These are phyloP conservation scores for Lepiota venenata DNA, from an alignment of 768 basidiomycete species.

Conservation along the genomic window DNA sequence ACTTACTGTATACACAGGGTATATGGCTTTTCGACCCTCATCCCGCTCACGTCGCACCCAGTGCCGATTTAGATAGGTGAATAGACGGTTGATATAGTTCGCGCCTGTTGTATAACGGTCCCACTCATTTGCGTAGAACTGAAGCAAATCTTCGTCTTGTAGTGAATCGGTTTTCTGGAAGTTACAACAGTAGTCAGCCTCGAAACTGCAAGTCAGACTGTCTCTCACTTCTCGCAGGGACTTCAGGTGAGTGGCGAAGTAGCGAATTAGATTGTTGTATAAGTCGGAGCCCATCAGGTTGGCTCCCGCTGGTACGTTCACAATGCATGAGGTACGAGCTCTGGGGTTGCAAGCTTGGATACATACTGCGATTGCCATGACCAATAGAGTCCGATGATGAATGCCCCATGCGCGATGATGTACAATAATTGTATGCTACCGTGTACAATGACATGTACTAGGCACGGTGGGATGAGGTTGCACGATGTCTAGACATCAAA, in stretches of 20 bases:
- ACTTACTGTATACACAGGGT: conserved; percentile 91
- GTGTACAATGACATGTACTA: conserved; percentile 90
- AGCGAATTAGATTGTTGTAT: conserved; percentile 91
- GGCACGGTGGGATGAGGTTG: conserved; percentile 10
- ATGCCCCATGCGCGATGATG: conserved; percentile 47
- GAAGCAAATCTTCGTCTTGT: conserved; percentile 83
- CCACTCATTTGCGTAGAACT: conserved; percentile 93
- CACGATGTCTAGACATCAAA: not conserved
- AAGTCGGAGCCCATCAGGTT: conserved; percentile 97
- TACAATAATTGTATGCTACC: conserved; percentile 98
- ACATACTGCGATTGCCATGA: conserved; percentile 62
- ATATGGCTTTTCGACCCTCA: conserved; percentile 92
- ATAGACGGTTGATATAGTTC: conserved; percentile 94
- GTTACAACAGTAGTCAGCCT: conserved; percentile 16
- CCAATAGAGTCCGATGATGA: conserved; percentile 4
- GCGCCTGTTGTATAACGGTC: conserved; percentile 96
- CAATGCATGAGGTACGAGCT: conserved; percentile 27
- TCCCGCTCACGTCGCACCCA: conserved; percentile 99
- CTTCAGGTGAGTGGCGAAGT: conserved; percentile 84
- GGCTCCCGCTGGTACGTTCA: conserved; percentile 63
- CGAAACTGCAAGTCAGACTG: not conserved
- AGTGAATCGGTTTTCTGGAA: conserved; percentile 71
- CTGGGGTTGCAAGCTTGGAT: conserved; percentile 6
- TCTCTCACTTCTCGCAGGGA: conserved; percentile 45
- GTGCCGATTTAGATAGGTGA: conserved; percentile 97